phyloP scores from a whole-genome alignment of 78 protist genomes.

The Cavenderia fasciculata region DNA sequence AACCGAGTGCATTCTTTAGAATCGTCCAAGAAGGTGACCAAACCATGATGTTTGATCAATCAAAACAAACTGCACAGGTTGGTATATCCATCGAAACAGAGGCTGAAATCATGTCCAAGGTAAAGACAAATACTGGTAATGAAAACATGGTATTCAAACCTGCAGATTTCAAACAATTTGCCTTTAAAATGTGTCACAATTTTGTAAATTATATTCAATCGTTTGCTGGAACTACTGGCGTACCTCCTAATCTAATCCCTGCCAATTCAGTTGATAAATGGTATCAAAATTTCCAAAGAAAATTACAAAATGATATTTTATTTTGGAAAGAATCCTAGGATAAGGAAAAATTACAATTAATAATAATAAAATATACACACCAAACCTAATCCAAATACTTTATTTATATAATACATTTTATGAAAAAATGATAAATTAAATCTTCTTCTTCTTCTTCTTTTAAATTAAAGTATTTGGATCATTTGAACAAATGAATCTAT shows the following conservation, averaged over 20 bases:
- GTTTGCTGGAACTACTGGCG: conserved; percentile 17
- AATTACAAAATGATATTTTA: conserved; percentile 28
- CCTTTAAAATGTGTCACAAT: conserved; percentile 74
- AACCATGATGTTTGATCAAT: not conserved
- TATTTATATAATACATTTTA: too few relatives aligned
- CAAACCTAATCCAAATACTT: too few relatives aligned
- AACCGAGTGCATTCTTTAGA: conserved; percentile 38
- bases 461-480: too few relatives aligned
- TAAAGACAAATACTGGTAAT: not conserved
- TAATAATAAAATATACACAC: too few relatives aligned
- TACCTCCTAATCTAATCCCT: conserved; percentile 32
- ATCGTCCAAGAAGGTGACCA: not conserved
- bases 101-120: conserved; percentile 17
- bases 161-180: conserved; percentile 39
- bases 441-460: too few relatives aligned
- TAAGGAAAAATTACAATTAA: too few relatives aligned
- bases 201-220: conserved; percentile 46
- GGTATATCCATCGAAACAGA: conserved; percentile 65
- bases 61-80: conserved; percentile 17
- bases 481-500: too few relatives aligned
- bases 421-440: too few relatives aligned
- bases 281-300: conserved; percentile 68
- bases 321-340: conserved; percentile 60
- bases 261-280: conserved; percentile 24
- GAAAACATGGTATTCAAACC: conserved; percentile 26